Conservation (phyloP, 805 yeast species). For the Kodamaea fukazawae region DNA sequence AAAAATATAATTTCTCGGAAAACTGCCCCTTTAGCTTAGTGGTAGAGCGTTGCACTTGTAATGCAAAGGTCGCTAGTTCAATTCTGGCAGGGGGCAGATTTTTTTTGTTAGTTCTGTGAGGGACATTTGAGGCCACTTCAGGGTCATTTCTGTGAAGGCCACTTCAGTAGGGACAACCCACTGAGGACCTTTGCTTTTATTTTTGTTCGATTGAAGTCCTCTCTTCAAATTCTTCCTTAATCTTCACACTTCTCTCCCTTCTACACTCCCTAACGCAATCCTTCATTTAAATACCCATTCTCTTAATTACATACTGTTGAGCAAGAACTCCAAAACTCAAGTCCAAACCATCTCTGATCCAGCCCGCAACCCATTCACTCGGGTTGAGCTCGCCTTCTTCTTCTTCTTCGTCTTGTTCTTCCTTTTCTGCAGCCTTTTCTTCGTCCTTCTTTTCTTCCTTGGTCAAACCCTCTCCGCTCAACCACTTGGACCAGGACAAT, state of each 20-base stretch:
- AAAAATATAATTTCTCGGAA: not conserved
- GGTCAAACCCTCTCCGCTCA: constrained; percentile 45
- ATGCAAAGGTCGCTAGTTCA: constrained; percentile 57
- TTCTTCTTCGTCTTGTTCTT: constrained; percentile 20
- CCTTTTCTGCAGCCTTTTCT: constrained; percentile 14
- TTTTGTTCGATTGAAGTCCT: too few species aligned
- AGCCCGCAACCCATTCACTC: constrained; percentile 42
- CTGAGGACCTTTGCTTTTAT: too few species aligned
- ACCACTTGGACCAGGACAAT: constrained; percentile 88
- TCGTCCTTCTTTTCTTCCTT: constrained; percentile 12
- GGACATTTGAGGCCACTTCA: too few species aligned
- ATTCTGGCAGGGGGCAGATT: constrained; percentile 38
- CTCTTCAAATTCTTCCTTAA: too few species aligned
- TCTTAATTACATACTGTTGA: constrained; percentile 82
- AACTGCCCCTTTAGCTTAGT: constrained; percentile 93
- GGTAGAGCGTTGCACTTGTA: constrained; percentile 99
- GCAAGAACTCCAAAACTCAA: constrained; percentile 83
- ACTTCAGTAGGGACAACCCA: too few species aligned
- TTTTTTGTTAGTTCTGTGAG: too few species aligned
- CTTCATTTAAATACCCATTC: constrained; percentile 65
- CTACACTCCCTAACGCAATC: not conserved
- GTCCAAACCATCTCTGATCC: constrained; percentile 60
- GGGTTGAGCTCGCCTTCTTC: constrained; percentile 29
- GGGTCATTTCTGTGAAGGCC: too few species aligned
- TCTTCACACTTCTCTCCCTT: too few species aligned